Conservation (phyloP, 2,329 filamentous ascomycete species). For the Colletotrichum sp. region DNA sequence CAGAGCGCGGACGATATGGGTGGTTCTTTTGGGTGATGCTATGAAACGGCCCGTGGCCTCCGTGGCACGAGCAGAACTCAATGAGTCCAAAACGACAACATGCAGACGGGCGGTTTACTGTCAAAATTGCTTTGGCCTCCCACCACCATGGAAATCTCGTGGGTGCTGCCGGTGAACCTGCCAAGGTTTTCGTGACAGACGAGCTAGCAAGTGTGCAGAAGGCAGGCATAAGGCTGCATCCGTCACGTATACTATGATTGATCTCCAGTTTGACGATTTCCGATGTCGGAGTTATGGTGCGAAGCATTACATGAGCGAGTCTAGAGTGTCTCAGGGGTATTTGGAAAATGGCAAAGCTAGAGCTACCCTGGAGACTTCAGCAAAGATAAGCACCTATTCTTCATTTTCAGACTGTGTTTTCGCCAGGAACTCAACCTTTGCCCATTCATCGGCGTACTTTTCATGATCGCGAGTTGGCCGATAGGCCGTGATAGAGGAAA, state of each 20-base stretch:
- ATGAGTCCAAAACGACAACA: not conserved
- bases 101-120: not conserved
- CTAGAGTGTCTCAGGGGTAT: fast-evolving
- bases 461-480: not conserved
- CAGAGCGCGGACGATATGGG: not conserved
- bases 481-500: not conserved
- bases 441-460: not conserved
- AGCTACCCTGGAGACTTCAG: not conserved
- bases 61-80: not conserved
- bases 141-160: not conserved
- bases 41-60: not conserved
- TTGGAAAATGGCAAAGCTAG: not conserved
- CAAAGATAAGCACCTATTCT: not conserved
- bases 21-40: not conserved
- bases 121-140: not conserved
- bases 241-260: not conserved
- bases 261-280: not conserved
- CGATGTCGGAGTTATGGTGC: fast-evolving
- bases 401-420: fast-evolving
- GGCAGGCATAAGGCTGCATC: not conserved
- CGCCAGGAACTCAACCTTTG: not conserved
- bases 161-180: not conserved
- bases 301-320: not conserved
- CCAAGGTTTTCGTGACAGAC: not conserved
- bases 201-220: not conserved